Evolutionary conservation across 352 stramenopile genomes (phyloP).

Genomic region (Phytophthora rubi): DNA sequence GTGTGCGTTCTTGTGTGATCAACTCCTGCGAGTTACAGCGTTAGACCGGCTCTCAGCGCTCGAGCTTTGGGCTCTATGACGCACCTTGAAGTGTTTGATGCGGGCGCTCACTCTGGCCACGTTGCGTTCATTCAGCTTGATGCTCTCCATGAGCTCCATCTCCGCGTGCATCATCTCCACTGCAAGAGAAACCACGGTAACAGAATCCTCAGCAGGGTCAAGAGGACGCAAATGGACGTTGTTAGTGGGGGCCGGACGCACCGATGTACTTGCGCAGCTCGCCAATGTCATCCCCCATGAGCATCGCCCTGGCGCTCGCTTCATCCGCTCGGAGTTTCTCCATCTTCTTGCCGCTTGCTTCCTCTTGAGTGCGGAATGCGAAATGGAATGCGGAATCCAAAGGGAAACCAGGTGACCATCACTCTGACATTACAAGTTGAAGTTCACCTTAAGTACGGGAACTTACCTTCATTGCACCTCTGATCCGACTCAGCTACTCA

Average conservation of each 20-base stretch:
- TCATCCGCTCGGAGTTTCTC: conserved; percentile 11
- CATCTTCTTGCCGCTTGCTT: conserved; percentile 15
- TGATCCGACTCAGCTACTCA: too few species aligned
- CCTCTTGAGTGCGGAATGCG: conserved; percentile 28
- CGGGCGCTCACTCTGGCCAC: conserved; percentile 47
- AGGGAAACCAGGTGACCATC: conserved; percentile 42
- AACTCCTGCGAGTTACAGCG: conserved; percentile 33
- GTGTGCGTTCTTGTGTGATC: conserved; percentile 47
- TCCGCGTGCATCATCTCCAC: conserved; percentile 85
- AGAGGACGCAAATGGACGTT: background rate
- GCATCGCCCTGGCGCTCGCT: conserved; percentile 2
- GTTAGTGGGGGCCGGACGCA: conserved; percentile 21
- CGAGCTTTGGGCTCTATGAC: background rate
- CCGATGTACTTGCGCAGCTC: conserved; percentile 75
- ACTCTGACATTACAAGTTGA: conserved; percentile 36
- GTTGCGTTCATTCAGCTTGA: conserved; percentile 70
- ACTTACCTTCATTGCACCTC: conserved; percentile 1
- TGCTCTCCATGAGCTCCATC: conserved; percentile 71
- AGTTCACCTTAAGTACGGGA: conserved; percentile 21
- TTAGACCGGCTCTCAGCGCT: background rate
- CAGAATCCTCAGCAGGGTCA: background rate
- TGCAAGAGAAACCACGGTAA: conserved; percentile 27
- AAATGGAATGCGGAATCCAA: conserved; percentile 32
- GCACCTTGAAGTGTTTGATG: conserved; percentile 67
- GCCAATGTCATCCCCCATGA: conserved; percentile 52